phyloP scores from a whole-genome alignment of 2,329 filamentous ascomycete species.

The Furcasterigmium furcatum region DNA sequence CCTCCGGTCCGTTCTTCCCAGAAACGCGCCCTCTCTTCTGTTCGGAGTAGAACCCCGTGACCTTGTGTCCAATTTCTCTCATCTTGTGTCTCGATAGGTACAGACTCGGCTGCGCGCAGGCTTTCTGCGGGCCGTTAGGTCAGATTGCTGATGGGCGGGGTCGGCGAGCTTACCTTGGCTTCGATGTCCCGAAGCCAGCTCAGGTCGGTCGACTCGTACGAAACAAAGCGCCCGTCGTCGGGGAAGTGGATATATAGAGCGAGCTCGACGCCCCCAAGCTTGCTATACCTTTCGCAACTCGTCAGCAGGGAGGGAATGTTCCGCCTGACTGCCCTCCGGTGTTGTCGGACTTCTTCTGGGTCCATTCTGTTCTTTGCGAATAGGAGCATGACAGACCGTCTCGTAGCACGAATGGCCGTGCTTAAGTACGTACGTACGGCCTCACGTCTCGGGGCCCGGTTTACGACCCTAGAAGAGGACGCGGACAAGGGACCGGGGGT shows the following conservation, averaged over 20 bases:
- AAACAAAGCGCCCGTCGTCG: neutral
- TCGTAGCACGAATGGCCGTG: neutral
- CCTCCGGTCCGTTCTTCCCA: neutral
- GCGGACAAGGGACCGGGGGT: too few relatives aligned
- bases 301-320: neutral
- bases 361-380: neutral
- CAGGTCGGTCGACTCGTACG: constrained; percentile 1
- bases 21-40: constrained; percentile 1
- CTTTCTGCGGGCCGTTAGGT: neutral
- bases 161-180: constrained; percentile 1
- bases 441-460: neutral
- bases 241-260: neutral
- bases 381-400: neutral
- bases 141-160: neutral
- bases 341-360: neutral
- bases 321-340: neutral
- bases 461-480: neutral
- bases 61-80: neutral
- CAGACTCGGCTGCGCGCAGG: neutral
- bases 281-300: neutral
- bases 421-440: neutral
- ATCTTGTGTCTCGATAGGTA: neutral
- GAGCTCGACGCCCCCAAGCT: neutral
- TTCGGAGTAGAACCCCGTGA: neutral
- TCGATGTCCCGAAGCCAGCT: neutral